phyloP scores from a whole-genome alignment of 495 filamentous ascomycete species.

The Hypoxylon perforatum region DNA sequence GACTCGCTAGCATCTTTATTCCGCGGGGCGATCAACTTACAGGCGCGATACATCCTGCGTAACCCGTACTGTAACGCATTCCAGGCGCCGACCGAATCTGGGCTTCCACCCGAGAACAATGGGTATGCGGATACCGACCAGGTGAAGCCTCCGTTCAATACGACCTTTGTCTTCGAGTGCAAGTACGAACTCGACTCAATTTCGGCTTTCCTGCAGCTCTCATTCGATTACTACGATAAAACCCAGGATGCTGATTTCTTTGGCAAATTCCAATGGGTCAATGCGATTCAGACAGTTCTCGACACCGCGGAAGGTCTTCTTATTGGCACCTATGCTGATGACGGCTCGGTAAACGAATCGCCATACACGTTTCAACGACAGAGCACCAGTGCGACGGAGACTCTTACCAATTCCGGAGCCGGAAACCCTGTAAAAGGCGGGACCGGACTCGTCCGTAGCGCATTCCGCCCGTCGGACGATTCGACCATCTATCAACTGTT shows the following conservation, averaged over 20 bases:
- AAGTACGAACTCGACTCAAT: slow-evolving; percentile 78
- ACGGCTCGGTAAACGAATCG: slow-evolving; percentile 61
- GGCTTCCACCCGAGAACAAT: slow-evolving; percentile 54
- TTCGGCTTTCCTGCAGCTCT: slow-evolving; percentile 71
- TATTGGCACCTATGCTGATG: slow-evolving; percentile 64
- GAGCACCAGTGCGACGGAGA: slow-evolving; percentile 67
- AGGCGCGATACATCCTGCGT: slow-evolving; percentile 68
- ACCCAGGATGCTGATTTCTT: slow-evolving; percentile 71
- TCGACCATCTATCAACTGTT: slow-evolving; percentile 65
- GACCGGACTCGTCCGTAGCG: slow-evolving; percentile 71
- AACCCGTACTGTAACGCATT: slow-evolving; percentile 74
- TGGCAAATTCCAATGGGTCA: slow-evolving; percentile 63
- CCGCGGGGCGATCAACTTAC: slow-evolving; percentile 73
- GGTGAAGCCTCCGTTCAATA: slow-evolving; percentile 42
- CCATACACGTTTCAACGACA: slow-evolving; percentile 69
- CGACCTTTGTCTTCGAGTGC: slow-evolving; percentile 56
- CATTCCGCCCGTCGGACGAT: slow-evolving; percentile 75
- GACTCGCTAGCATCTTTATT: slow-evolving; percentile 68
- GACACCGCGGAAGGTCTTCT: slow-evolving; percentile 62
- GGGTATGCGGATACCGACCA: slow-evolving; percentile 42
- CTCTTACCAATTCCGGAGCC: slow-evolving; percentile 65
- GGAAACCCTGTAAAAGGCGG: slow-evolving; percentile 66
- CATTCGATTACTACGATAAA: slow-evolving; percentile 65
- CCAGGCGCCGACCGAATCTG: slow-evolving; percentile 68
- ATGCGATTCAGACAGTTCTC: slow-evolving; percentile 62